Conservation (phyloP, 768 basidiomycete species). For the Russula vinacea region DNA sequence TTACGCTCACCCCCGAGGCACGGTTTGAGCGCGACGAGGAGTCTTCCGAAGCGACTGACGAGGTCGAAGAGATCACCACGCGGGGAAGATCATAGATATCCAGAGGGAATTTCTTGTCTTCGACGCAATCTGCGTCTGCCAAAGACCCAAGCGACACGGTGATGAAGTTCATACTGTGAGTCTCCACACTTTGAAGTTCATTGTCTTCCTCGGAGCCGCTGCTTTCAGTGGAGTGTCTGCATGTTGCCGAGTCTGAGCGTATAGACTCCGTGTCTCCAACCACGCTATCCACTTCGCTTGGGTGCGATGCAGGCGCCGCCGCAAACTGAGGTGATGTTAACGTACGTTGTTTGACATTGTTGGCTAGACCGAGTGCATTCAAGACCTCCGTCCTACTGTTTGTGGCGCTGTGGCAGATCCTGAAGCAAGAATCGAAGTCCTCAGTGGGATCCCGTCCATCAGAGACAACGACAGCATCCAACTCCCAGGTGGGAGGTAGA, state of each 20-base stretch:
- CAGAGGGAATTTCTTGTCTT: constrained; percentile 14
- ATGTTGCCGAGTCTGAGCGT: constrained; percentile 8
- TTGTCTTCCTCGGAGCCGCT: constrained; percentile 20
- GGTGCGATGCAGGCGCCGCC: constrained; percentile 7
- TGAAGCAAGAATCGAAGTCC: background rate
- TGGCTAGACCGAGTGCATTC: constrained; percentile 11
- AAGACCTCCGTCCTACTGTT: background rate
- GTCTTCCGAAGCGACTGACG: constrained; percentile 13
- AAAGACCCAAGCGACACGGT: constrained; percentile 13
- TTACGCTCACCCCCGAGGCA: constrained; percentile 16
- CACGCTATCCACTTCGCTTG: background rate
- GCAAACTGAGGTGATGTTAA: constrained; percentile 20
- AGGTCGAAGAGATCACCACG: constrained; percentile 22
- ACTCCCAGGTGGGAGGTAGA: background rate
- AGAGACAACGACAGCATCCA: background rate
- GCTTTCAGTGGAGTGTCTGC: constrained; percentile 12
- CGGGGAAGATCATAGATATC: constrained; percentile 19
- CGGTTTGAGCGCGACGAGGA: constrained; percentile 7
- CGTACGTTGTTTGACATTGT: background rate
- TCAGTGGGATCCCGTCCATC: background rate
- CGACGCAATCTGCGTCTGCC: background rate
- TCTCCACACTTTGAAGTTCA: constrained; percentile 12
- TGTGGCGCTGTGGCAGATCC: too few species aligned
- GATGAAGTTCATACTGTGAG: constrained; percentile 17
- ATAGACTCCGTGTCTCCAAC: constrained; percentile 5